These are phyloP conservation scores for Passiflora organensis DNA, from an alignment of 345 rosid genomes.

Conservation along the genomic window DNA sequence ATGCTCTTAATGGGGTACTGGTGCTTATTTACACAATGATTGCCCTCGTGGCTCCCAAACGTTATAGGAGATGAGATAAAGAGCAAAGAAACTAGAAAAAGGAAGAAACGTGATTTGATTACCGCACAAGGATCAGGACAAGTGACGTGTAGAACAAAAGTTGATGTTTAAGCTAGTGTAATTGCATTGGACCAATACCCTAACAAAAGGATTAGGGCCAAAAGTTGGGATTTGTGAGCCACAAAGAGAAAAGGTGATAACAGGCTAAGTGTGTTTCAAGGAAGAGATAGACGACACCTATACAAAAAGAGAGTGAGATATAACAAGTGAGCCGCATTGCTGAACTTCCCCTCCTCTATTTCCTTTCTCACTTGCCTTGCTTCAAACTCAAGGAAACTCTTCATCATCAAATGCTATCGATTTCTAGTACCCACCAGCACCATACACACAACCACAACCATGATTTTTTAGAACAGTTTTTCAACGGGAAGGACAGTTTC, in stretches of 20 bases:
- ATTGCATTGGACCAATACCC: conserved; percentile 1
- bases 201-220: conserved; percentile 6
- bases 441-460: too few relatives aligned
- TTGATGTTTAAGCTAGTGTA: conserved; percentile 6
- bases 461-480: too few relatives aligned
- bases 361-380: too few relatives aligned
- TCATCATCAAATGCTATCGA: too few relatives aligned
- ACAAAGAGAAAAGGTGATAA: conserved; percentile 10
- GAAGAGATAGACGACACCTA: background rate
- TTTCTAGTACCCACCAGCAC: too few relatives aligned
- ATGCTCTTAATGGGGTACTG: conserved; percentile 31
- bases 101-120: conserved; percentile 20
- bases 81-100: conserved; percentile 10
- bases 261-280: conserved; percentile 7
- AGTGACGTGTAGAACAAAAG: conserved; percentile 11
- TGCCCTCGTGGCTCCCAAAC: conserved; percentile 41
- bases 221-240: conserved; percentile 11
- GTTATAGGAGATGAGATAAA: conserved; percentile 14
- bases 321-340: conserved; percentile 14
- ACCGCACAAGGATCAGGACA: conserved; percentile 21
- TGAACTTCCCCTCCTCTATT: background rate
- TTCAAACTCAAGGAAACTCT: too few relatives aligned
- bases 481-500: too few relatives aligned
- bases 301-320: conserved; percentile 12
- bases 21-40: conserved; percentile 45